Base-by-base conservation (phyloP, 441 rosid genomes). In the Adansonia gregorii region DNA sequence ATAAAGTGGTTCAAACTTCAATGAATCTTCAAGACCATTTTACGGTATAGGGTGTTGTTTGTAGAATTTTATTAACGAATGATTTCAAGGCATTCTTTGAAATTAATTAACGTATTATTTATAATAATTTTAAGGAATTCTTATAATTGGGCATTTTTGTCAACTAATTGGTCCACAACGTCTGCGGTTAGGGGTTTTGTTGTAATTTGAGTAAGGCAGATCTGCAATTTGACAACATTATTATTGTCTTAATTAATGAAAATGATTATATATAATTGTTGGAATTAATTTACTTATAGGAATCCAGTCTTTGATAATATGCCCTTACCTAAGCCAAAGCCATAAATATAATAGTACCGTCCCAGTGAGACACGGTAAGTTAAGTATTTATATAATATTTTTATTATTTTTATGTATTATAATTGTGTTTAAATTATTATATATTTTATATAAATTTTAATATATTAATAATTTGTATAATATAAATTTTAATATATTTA, bases 221-320 rank as follows among this genome's bases (percentile, higher is more conserved):
- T 78, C 78, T 12, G 41, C 54, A 52, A 58, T 64, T 1, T 51
- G 11, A 41, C 11, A 52, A 0, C 74, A 68, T 71, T 73, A 72
- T 71, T 73, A 12, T 3, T 60, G 66, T 56, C n/a, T 15, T 12
- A 11, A 45, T 20, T 4, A 66, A 69, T 24, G 27, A 24, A 24
- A 67, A 14, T 52, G 56, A 52, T 74, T 49, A 58, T 19, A 22
- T 71, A 77, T 76, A 77, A 76, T 84, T 82, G 65, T 80, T 59
- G 82, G 84, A 49, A 83, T 35, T 45, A 58, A 78, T 78, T 80
- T 86, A 80, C 83, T 74, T 75, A 83, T 10, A 41, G 78, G 83
- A 76, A 80, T 70, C 73, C 45, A 78, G 82, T 80, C 78, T 76
- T 78, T 27, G 8, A 67, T 69, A 58, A 58, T 59, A 67, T 76